Evolutionary conservation across 129 eudicot species (phyloP).

Genomic region (Flaveria bidentis): DNA sequence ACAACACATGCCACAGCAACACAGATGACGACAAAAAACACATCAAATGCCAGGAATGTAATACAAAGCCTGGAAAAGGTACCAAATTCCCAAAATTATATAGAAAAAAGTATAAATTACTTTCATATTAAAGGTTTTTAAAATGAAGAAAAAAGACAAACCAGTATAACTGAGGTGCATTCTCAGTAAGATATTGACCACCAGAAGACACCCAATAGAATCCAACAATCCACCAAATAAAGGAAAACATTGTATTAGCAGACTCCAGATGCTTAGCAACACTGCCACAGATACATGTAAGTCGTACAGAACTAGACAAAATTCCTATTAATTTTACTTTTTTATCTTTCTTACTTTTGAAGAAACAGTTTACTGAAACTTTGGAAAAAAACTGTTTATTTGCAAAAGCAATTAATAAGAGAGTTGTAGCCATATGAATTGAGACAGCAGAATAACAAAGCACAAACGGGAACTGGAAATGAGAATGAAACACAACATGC

Average conservation of each 20-base stretch:
- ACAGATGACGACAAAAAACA: conserved; percentile 41
- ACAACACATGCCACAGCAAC: conserved; percentile 40
- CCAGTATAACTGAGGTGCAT: conserved; percentile 85
- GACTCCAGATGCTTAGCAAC: conserved; percentile 83
- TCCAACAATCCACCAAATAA: conserved; percentile 93
- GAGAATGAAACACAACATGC: not conserved
- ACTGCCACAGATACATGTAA: conserved; percentile 41
- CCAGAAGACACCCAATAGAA: conserved; percentile 80
- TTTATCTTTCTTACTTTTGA: not conserved
- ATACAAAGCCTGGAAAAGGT: conserved; percentile 32
- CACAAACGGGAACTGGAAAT: not conserved
- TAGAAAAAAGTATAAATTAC: not conserved
- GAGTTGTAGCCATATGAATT: not conserved
- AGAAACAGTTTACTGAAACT: not conserved
- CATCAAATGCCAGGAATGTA: conserved; percentile 39
- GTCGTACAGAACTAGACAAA: not conserved
- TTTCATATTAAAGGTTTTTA: not conserved
- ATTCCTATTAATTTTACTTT: not conserved
- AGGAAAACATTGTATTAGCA: conserved; percentile 75
- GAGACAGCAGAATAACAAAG: conserved; percentile 6
- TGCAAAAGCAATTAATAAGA: not conserved
- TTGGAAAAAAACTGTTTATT: not conserved
- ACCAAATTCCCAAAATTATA: not conserved
- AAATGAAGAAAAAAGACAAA: conserved; percentile 25
- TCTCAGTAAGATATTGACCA: conserved; percentile 48